These are phyloP conservation scores for Musa itinerans DNA, from an alignment of 176 grass and related monocot species.

Conservation along the genomic window DNA sequence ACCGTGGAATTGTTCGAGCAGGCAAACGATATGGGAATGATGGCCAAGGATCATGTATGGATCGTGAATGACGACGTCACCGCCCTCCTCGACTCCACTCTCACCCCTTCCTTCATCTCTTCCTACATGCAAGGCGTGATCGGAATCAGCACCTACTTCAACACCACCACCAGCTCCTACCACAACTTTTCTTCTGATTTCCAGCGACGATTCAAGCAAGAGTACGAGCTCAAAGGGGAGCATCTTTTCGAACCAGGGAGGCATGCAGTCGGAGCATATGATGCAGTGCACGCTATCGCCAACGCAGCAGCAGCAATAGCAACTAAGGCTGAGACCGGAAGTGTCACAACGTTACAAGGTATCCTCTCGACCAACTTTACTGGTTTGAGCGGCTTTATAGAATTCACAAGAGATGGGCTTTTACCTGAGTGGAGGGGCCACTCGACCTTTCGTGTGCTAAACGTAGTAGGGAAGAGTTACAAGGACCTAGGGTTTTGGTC, in stretches of 20 bases:
- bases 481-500: slow-evolving; percentile 24
- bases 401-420: not conserved
- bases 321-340: not conserved
- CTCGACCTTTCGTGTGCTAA: slow-evolving; percentile 16
- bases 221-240: not conserved
- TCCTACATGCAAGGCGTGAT: slow-evolving; percentile 30
- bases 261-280: slow-evolving; percentile 25
- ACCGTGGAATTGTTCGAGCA: slow-evolving; percentile 16
- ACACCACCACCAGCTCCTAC: slow-evolving; percentile 9
- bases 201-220: not conserved
- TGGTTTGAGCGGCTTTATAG: slow-evolving; percentile 21
- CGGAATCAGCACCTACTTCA: slow-evolving; percentile 26
- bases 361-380: slow-evolving; percentile 2
- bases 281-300: slow-evolving; percentile 16
- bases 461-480: slow-evolving; percentile 9
- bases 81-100: slow-evolving; percentile 23
- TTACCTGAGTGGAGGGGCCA: not conserved
- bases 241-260: slow-evolving; percentile 9
- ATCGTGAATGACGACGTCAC: slow-evolving; percentile 23
- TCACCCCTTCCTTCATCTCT: slow-evolving; percentile 21
- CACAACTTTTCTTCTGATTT: slow-evolving; percentile 13
- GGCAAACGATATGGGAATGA: slow-evolving; percentile 20
- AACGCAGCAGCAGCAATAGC: not conserved
- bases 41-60: slow-evolving; percentile 19
- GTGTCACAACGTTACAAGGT: not conserved